phyloP scores from a whole-genome alignment of 2,329 filamentous ascomycete species.

The Phaeosphaeriaceae sp. region DNA sequence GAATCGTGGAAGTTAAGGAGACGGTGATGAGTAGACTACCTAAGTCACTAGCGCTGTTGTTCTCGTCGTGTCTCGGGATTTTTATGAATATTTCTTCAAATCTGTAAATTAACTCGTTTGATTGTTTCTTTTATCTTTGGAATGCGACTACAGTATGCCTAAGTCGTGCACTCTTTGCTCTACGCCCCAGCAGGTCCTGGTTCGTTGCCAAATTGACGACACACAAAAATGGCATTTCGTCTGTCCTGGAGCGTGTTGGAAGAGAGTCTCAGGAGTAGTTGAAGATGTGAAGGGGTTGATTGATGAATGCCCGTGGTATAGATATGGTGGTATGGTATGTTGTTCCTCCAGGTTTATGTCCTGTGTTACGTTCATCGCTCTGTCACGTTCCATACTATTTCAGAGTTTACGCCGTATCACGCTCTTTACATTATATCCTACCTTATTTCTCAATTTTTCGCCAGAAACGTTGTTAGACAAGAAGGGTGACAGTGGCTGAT shows the following conservation, averaged over 20 bases:
- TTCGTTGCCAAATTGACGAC: slow-evolving; percentile 53
- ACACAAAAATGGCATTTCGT: slow-evolving; percentile 52
- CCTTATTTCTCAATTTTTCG: no score
- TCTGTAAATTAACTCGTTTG: background rate
- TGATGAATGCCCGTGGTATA: slow-evolving; percentile 22
- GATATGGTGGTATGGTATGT: slow-evolving; percentile 44
- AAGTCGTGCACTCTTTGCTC: slow-evolving; percentile 53
- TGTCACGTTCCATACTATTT: no score
- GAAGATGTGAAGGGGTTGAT: slow-evolving; percentile 45
- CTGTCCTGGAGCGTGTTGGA: slow-evolving; percentile 54
- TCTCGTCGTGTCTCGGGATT: no score
- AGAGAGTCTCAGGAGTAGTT: slow-evolving; percentile 51
- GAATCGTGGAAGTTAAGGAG: no score
- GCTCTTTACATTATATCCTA: background rate
- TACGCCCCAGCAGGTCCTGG: slow-evolving; percentile 46
- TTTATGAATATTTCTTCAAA: background rate
- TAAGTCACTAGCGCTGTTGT: no score
- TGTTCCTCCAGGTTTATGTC: background rate
- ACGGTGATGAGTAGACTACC: background rate
- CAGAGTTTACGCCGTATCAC: no score
- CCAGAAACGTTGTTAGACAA: slow-evolving; percentile 12
- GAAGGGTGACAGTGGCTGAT: background rate
- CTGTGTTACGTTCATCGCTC: no score
- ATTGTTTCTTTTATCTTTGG: background rate
- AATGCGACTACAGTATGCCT: slow-evolving; percentile 14